Percentiles rank a stretch among this genome's conserved stretches.
Evolutionary conservation across 108 stramenopile species (phyloP).

Genomic region (Aurantiochytrium sp.): DNA sequence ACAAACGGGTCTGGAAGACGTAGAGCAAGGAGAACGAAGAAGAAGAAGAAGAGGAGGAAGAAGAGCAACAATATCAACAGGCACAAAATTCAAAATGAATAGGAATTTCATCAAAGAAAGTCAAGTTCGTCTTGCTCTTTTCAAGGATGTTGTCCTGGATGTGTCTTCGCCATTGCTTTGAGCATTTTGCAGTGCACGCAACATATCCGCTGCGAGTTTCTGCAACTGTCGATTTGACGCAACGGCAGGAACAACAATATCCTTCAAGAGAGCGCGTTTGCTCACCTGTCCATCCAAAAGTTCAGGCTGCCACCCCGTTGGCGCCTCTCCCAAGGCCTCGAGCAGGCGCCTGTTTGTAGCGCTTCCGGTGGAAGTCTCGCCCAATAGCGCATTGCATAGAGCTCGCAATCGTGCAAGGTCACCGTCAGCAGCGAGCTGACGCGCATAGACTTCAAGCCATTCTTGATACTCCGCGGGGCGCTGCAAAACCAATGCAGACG

Average conservation of each 20-base stretch:
- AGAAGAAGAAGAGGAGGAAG: too few species aligned
- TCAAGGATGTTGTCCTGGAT: too few species aligned
- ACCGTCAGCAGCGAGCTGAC: background rate
- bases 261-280: background rate
- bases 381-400: background rate
- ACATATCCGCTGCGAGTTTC: background rate
- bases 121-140: too few species aligned
- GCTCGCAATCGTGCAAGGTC: background rate
- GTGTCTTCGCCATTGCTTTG: too few species aligned
- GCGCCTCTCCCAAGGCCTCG: background rate
- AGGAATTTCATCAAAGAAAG: too few species aligned
- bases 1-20: too few species aligned
- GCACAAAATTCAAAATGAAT: too few species aligned
- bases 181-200: background rate
- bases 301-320: background rate
- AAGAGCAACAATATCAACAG: too few species aligned
- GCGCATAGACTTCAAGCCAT: background rate
- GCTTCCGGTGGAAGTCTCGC: background rate
- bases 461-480: background rate
- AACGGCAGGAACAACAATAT: background rate
- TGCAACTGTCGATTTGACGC: background rate
- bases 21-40: too few species aligned
- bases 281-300: background rate
- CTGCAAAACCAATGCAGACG: background rate
- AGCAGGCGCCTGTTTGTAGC: background rate